Percentiles rank a stretch among this genome's conserved stretches.
phyloP scores from a whole-genome alignment of 2,329 filamentous ascomycete species.

The Diaporthe ilicicola region DNA sequence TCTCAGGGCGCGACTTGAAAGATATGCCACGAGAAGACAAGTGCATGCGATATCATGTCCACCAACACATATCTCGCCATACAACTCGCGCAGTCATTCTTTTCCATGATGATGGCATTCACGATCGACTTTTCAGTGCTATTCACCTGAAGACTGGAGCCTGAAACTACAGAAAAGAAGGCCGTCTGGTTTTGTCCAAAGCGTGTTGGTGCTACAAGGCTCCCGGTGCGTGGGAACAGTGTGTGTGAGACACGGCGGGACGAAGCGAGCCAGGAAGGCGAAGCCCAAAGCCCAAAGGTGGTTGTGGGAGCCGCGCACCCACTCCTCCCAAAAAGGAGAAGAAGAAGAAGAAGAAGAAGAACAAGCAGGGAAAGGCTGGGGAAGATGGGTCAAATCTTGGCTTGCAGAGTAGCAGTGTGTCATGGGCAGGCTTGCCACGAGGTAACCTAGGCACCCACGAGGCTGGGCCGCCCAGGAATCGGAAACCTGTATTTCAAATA shows the following conservation, averaged over 20 bases:
- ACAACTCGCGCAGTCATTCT: background rate
- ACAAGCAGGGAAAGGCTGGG: background rate
- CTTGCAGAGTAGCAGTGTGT: background rate
- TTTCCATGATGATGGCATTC: background rate
- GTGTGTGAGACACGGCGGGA: background rate
- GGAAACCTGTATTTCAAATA: constrained; percentile 5
- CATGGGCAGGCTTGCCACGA: constrained; percentile 18
- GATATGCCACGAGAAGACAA: background rate
- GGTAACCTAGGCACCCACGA: constrained; percentile 12
- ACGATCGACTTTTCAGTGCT: background rate
- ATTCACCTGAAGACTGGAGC: background rate
- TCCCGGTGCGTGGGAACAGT: background rate
- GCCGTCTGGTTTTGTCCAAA: background rate
- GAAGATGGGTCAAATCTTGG: background rate
- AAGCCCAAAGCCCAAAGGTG: background rate
- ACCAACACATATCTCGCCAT: background rate
- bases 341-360: background rate
- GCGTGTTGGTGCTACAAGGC: background rate
- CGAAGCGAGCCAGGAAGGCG: background rate
- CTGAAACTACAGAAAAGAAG: background rate
- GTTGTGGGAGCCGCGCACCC: background rate
- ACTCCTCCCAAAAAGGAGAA: background rate
- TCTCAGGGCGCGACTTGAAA: background rate
- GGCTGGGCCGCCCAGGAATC: constrained; percentile 6
- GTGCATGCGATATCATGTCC: background rate